Conservation (phyloP, 2,329 filamentous ascomycete genomes). For the Diplocarpon rosae region DNA sequence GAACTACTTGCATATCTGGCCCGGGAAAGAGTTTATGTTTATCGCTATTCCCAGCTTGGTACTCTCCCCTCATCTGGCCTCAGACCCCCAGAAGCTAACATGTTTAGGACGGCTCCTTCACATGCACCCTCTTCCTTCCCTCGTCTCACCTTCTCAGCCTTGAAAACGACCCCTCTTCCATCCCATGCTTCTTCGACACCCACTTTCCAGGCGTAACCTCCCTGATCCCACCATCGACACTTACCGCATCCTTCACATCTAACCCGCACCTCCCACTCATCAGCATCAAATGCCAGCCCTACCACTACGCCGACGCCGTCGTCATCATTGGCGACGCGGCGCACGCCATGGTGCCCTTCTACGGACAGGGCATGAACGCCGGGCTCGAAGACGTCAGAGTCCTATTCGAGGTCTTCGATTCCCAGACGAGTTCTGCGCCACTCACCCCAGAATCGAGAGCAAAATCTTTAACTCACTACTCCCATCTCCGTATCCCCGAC, state of each 20-base stretch:
- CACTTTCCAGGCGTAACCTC: conserved; percentile 80
- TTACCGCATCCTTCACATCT: conserved; percentile 61
- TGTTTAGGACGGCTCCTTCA: conserved; percentile 75
- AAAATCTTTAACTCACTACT: conserved; percentile 68
- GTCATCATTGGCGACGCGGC: conserved; percentile 90
- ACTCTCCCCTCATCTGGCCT: not conserved
- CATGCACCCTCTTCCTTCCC: conserved; percentile 85
- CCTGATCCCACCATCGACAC: conserved; percentile 54
- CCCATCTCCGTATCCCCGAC: conserved; percentile 60
- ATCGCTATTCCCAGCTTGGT: conserved; percentile 71
- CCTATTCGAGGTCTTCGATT: conserved; percentile 73
- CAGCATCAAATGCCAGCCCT: conserved; percentile 82
- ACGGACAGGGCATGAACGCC: conserved; percentile 96
- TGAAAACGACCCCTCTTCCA: conserved; percentile 45
- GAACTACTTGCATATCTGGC: conserved; percentile 96
- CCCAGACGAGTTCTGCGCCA: conserved; percentile 30
- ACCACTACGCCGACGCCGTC: conserved; percentile 66
- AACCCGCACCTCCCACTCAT: conserved; percentile 92
- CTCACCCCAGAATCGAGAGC: conserved; percentile 49
- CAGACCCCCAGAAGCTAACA: conserved; percentile 7
- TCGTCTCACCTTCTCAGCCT: conserved; percentile 57
- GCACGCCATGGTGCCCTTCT: conserved; percentile 97
- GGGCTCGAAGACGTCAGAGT: conserved; percentile 89
- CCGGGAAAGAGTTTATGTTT: conserved; percentile 90
- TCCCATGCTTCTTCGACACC: conserved; percentile 65